Evolutionary conservation across 768 basidiomycete species (phyloP), one percentile per base, ranked within the genome.

Genomic region (Hypholoma fasciculare): DNA sequence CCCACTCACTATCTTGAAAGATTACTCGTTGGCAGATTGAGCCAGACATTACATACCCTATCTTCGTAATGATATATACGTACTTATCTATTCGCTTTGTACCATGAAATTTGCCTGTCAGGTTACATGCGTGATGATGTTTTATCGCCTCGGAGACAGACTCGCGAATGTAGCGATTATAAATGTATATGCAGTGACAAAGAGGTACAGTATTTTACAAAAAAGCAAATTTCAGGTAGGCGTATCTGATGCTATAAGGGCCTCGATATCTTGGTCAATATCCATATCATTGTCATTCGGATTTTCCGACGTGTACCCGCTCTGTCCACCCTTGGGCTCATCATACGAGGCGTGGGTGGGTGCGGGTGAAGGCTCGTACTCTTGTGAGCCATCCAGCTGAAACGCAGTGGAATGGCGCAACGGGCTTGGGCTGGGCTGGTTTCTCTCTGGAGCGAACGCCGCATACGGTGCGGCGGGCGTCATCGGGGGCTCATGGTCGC

Each of bases 291-390:
- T 71, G 19, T 66, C 67, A 7, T 71, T 70, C 34, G 62, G 67
- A 52, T 72, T 71, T 48, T 84, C 85, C 0, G 85, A 82, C 52
- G 82, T 83, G 57, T 86, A 85, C 26, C 80, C 85, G 59, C 83
- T 86, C 63, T 80, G 79, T 13, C 71, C 74, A 37, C 80, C 81
- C 27, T 73, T 78, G 38, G 72, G 64, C 56, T 85, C 84, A 13
- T 75, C 74, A 56, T 77, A 81, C 20, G 85, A 85, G 12, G 74
- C 72, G 39, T 73, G 74, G 3, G 83, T 84, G 17, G 79, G 81
- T 27, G 81, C 79, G 34, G 83, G 83, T 0, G 84, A 85, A 57
- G 67, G 61, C 23, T 73, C 68, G 46, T 75, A 72, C 55, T 78
- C 74, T 43, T 63, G 63, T 52, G 65, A 67, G n/a, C 59, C 72